phyloP scores from a whole-genome alignment of 345 rosid species.

The Bretschneidera sinensis region DNA sequence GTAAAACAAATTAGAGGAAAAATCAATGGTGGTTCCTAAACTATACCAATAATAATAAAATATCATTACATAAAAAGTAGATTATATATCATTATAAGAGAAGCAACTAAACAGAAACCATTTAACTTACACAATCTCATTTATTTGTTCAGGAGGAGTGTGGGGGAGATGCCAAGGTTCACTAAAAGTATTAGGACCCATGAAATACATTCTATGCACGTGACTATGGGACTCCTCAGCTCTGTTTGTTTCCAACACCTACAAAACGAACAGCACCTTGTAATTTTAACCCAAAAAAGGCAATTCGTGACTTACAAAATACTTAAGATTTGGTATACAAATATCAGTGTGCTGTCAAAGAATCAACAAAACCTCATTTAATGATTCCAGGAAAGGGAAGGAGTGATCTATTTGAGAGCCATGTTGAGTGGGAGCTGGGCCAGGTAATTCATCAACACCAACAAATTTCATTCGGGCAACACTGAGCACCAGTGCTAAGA shows the following conservation, averaged over 20 bases:
- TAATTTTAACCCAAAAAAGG: constrained; percentile 11
- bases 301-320: background rate
- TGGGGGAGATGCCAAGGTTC: constrained; percentile 98
- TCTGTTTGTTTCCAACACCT: constrained; percentile 98
- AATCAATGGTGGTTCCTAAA: constrained; percentile 12
- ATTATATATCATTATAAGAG: background rate
- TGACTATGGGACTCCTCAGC: constrained; percentile 96
- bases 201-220: constrained; percentile 95
- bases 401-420: constrained; percentile 94
- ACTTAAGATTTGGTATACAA: constrained; percentile 6
- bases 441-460: constrained; percentile 91
- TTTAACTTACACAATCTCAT: constrained; percentile 85
- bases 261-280: constrained; percentile 19
- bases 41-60: background rate
- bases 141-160: constrained; percentile 90
- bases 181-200: constrained; percentile 93
- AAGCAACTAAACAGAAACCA: constrained; percentile 22
- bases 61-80: too few relatives aligned
- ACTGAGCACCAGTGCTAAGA: constrained; percentile 92
- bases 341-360: background rate
- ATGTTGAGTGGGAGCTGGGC: constrained; percentile 85
- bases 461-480: constrained; percentile 98
- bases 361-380: constrained; percentile 70
- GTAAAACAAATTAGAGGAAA: constrained; percentile 18
- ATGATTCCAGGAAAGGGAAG: constrained; percentile 94